phyloP scores from a whole-genome alignment of 768 basidiomycete genomes.

The Kwoniella dendrophila region DNA sequence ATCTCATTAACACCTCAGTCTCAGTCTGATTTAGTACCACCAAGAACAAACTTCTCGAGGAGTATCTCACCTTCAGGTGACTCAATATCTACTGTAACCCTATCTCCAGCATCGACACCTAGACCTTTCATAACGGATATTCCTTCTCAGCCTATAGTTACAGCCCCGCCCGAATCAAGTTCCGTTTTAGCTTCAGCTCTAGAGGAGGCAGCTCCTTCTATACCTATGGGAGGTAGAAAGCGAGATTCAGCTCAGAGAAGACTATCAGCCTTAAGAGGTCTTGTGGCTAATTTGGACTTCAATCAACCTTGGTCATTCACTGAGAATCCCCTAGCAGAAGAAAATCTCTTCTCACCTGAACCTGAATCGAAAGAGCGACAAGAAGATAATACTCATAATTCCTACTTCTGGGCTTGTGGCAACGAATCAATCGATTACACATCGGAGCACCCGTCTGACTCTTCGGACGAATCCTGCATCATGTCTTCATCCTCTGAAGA shows the following conservation, averaged over 20 bases:
- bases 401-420: constrained; percentile 26
- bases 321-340: constrained; percentile 5
- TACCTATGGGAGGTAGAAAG: constrained; percentile 26
- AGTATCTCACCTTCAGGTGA: constrained; percentile 35
- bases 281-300: constrained; percentile 48
- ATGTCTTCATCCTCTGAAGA: constrained; percentile 16
- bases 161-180: constrained; percentile 1
- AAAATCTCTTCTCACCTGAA: constrained; percentile 16
- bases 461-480: constrained; percentile 16
- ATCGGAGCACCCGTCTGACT: not conserved
- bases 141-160: not conserved
- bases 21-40: constrained; percentile 29
- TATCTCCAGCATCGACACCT: constrained; percentile 36
- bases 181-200: constrained; percentile 6
- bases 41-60: constrained; percentile 22
- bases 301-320: constrained; percentile 40
- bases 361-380: not conserved
- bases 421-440: not conserved
- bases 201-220: constrained; percentile 1
- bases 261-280: constrained; percentile 39
- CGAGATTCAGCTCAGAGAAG: constrained; percentile 45
- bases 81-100: constrained; percentile 36
- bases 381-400: constrained; percentile 9
- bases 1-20: constrained; percentile 17
- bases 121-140: constrained; percentile 15